These are phyloP conservation scores for Trypanosomatidae sp. DNA, from an alignment of 208 protist genomes.

Conservation along the genomic window DNA sequence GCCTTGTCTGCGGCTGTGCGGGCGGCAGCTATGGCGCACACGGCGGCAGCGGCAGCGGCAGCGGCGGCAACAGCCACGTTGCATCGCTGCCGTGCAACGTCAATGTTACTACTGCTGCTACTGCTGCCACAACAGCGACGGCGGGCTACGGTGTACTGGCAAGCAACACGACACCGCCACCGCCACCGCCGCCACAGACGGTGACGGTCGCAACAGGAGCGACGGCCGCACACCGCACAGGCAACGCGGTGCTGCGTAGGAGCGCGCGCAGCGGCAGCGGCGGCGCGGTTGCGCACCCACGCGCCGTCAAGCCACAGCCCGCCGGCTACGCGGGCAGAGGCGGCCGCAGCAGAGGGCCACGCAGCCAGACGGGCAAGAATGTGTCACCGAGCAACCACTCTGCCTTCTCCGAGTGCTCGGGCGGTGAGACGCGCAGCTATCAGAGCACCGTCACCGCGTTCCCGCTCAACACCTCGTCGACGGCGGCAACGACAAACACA, in stretches of 20 bases:
- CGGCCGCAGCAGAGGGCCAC: conserved; percentile 17
- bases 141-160: no score
- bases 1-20: no score
- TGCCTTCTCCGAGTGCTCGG: conserved; percentile 79
- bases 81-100: no score
- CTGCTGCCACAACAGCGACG: no score
- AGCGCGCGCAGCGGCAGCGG: not conserved
- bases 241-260: no score
- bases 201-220: not conserved
- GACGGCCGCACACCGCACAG: no score
- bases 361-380: conserved; percentile 42
- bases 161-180: no score
- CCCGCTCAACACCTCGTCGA: conserved; percentile 20
- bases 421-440: conserved; percentile 63
- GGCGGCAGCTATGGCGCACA: no score
- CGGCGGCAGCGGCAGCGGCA: no score
- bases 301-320: conserved; percentile 26
- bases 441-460: conserved; percentile 23
- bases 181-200: not conserved
- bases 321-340: conserved; percentile 5
- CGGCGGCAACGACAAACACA: conserved; percentile 28
- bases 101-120: no score
- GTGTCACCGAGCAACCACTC: conserved; percentile 53
- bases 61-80: conserved; percentile 7
- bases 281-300: conserved; percentile 14